Conservation (phyloP, 2,329 filamentous ascomycete species). For the Curvularia sp. region DNA sequence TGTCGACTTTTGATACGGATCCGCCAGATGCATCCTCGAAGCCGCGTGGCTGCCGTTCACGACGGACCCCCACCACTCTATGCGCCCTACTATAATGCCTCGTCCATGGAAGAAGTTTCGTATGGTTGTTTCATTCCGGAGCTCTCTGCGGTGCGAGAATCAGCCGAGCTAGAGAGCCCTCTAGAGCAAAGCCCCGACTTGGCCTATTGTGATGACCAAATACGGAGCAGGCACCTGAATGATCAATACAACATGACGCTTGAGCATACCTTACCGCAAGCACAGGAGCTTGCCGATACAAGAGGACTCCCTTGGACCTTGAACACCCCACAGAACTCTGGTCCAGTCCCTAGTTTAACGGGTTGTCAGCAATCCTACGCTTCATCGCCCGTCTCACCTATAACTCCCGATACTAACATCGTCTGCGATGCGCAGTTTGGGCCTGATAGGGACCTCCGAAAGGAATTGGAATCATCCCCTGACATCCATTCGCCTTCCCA, state of each 20-base stretch:
- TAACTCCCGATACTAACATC: conserved; percentile 2
- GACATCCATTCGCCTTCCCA: neutral
- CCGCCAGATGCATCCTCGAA: conserved; percentile 6
- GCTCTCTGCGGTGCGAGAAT: neutral
- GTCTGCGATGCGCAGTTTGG: neutral
- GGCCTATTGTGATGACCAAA: neutral
- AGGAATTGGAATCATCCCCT: neutral
- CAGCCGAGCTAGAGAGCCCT: neutral
- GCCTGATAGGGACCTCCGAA: neutral
- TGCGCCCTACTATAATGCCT: neutral
- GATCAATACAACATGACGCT: neutral
- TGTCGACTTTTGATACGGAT: neutral
- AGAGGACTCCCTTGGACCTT: neutral
- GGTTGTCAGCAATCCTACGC: conserved; percentile 1
- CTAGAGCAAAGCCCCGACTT: neutral
- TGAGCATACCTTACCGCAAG: neutral
- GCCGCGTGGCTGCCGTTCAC: neutral
- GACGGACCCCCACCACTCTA: conserved; percentile 3
- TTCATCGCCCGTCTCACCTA: conserved; percentile 12
- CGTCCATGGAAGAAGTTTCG: conserved; percentile 4
- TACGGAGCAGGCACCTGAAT: too few relatives aligned
- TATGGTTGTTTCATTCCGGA: neutral
- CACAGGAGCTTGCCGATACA: neutral
- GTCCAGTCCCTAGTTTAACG: neutral
- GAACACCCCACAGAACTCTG: neutral